Base-by-base conservation (phyloP, 768 basidiomycete genomes). In the Serendipita vermifera region DNA sequence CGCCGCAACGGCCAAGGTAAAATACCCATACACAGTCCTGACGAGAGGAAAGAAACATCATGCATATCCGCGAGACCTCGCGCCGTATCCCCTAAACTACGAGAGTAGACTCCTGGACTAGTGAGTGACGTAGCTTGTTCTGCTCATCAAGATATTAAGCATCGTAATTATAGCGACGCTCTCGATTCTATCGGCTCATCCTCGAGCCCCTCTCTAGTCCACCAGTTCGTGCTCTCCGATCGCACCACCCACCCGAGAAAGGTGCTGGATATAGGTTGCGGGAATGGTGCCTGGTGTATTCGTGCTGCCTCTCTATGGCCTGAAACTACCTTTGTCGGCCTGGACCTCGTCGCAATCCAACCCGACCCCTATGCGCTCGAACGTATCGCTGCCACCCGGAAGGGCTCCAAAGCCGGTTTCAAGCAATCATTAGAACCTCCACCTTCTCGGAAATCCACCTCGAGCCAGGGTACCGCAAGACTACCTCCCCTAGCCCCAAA, bases 281-380 rank as follows among this genome's bases (percentile, higher is more conserved):
- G 46, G 9, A 51, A 20, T 9, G 46, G 46, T 7, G 46, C 46
- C 17, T 51, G 46, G 46, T 51, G 46, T 26, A 15, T 51, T 26
- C n/a, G n/a, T 9, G 46, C 46, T 9, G 46, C 46, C 22, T 9
- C 24, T 26, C n/a, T 22, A 20, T 51, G 46, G 46, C 46, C 46
- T 31, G n/a, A 51, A 26, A 51, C 46, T 5, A 20, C 15, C n/a
- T 51, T 51, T n/a, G 27, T 31, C 22, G 46, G 46, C 9, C 46
- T 51, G 22, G 46, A 51, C 29, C 17, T 51, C 7, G 46, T 51
- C 46, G 46, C 46, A 9, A 51, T 51, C 29, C 46, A 51, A 51
- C 27, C 46, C 15, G 46, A 22, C 20, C 29, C 46, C 5, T 51
- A 20, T 26, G 17, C 22, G 7, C 9, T 29, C 46, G 9, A 51